Base-by-base conservation (phyloP, 1,284 basidiomycete genomes). In the Grifola frondosa region DNA sequence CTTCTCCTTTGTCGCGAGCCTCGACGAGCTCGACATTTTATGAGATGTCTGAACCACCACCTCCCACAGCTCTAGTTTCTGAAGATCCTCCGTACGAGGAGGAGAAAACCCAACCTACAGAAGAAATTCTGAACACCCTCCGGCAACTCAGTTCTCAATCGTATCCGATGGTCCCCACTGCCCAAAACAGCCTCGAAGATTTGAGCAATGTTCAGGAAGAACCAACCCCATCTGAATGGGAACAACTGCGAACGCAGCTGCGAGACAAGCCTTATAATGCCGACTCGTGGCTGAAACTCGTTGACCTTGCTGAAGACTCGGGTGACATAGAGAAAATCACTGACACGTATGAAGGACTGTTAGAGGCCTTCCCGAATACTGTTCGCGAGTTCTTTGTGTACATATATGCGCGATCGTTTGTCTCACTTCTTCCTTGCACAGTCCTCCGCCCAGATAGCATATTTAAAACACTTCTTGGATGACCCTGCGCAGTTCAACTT, bases 331-430 rank as follows among this genome's bases (percentile, higher is more conserved):
- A 84, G 33, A 80, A 76, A 58, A 79, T 88, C 46, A 78, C 84
- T 50, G 70, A 77, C 41, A 74, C 82, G 3, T 91, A 88, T 65
- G 86, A 91, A 58, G 80, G 77, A 32, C 71, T 91, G 53, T 72
- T 93, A 45, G 74, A 80, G 50, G 77, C 80, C 40, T 92, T 87
- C 60, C 89, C 89, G 12, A 88, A 90, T 65, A 87, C 82, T 52
- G 87, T 88, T 68, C 67, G 75, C 71, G 55, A 54, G 34, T 59
- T 30, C 44, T 49, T 50, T 40, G 44, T 50, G 41, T 47, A 40
- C 21, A 15, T 41, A 37, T 36, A 37, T 29, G 20, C 37, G 17
- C 35, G 17, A 32, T 34, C 37, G 41, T 19, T 19, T 33, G 34
- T 57, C 53, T 56, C 42, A 52, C 51, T 30, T 24, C 16, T 40